These are phyloP conservation scores for Pichia cactophila DNA, from an alignment of 1,139 yeast species.

Conservation along the genomic window DNA sequence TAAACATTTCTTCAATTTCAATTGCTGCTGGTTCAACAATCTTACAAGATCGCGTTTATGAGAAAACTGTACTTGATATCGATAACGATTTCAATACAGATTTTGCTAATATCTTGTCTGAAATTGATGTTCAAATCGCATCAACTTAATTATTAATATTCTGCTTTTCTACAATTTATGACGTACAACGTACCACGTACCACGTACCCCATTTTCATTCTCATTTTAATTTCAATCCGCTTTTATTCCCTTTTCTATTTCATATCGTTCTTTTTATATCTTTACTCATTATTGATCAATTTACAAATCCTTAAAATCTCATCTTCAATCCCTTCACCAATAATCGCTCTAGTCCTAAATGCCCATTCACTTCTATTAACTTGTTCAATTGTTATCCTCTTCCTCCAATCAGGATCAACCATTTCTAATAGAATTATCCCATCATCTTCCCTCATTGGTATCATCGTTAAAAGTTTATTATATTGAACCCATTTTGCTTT, in stretches of 20 bases:
- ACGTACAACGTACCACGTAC: too few species aligned
- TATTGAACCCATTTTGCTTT: background rate
- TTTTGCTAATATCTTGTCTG: background rate
- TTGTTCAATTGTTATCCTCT: conserved; percentile 18
- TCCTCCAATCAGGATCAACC: conserved; percentile 23
- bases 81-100: background rate
- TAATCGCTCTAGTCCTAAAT: background rate
- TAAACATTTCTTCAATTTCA: background rate
- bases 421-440: conserved; percentile 17
- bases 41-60: background rate
- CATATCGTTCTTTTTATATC: background rate
- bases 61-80: background rate
- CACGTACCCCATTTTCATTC: too few species aligned
- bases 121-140: background rate
- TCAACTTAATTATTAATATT: background rate
- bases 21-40: background rate
- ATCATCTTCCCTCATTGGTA: conserved; percentile 11
- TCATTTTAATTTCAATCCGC: background rate
- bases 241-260: background rate
- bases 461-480: conserved; percentile 7
- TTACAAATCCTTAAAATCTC: background rate
- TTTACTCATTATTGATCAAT: background rate
- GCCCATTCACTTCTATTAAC: conserved; percentile 24
- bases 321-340: background rate
- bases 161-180: too few species aligned